A percentile compares a stretch with the other conserved stretches of the same genome.
Evolutionary conservation across 306 rosid genomes (phyloP).

Genomic region (Cicer yamashitae): DNA sequence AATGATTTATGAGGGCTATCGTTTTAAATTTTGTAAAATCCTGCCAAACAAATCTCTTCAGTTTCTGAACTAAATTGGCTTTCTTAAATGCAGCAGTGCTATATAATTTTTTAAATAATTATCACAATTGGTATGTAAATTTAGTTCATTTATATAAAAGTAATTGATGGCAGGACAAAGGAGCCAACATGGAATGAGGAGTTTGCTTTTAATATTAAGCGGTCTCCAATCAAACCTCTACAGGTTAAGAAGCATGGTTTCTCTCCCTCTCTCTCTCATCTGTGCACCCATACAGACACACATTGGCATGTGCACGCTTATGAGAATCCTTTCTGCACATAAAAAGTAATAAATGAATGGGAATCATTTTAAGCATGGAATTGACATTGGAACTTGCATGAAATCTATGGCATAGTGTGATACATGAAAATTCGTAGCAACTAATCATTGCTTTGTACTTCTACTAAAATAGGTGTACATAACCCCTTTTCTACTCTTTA

Average conservation of each 20-base stretch:
- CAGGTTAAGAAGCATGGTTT: constrained; percentile 67
- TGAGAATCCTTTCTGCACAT: constrained; percentile 36
- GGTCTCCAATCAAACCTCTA: constrained; percentile 62
- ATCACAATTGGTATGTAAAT: constrained; percentile 1
- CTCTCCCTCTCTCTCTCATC: constrained; percentile 33
- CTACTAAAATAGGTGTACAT: constrained; percentile 4
- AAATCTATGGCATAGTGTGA: constrained; percentile 21
- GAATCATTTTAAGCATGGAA: neutral
- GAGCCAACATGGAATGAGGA: constrained; percentile 94
- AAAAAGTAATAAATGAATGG: neutral
- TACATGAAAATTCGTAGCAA: constrained; percentile 8
- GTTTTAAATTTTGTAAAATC: constrained; percentile 21
- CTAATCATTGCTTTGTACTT: constrained; percentile 8
- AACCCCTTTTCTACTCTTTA: constrained; percentile 12
- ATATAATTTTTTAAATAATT: constrained; percentile 26
- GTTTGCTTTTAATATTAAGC: constrained; percentile 72
- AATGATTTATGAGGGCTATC: neutral
- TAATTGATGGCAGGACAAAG: constrained; percentile 65
- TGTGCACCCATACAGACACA: neutral
- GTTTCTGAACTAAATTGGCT: constrained; percentile 12
- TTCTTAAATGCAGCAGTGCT: constrained; percentile 34
- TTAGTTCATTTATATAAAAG: constrained; percentile 38
- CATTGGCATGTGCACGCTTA: neutral
- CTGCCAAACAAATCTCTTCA: constrained; percentile 4
- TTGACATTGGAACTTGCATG: constrained; percentile 32